Percentiles rank a stretch among this genome's conserved stretches.
These are phyloP conservation scores for Sordaria brevicollis DNA, from an alignment of 495 filamentous ascomycete genomes.

Conservation along the genomic window DNA sequence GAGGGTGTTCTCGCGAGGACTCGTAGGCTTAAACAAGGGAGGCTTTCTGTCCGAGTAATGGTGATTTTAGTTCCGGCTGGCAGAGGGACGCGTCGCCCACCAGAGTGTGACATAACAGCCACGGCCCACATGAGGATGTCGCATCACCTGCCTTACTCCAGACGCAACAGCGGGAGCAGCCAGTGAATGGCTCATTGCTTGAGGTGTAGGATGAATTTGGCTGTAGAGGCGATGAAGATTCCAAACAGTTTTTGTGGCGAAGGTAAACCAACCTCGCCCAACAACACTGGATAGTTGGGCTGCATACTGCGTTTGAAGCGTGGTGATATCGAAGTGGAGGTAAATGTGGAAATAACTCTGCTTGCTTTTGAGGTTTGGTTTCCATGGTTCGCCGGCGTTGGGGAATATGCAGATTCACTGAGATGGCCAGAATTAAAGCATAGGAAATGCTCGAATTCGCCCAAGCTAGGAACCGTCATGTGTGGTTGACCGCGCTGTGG, in stretches of 20 bases:
- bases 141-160: not conserved
- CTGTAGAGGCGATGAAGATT: not conserved
- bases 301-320: not conserved
- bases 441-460: not conserved
- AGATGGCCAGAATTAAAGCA: not conserved
- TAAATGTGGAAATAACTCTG: not conserved
- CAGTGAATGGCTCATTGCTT: not conserved
- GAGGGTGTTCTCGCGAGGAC: not conserved
- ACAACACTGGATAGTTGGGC: not conserved
- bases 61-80: not conserved
- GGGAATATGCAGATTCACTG: not conserved
- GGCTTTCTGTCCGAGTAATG: not conserved
- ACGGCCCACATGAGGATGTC: not conserved
- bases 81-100: not conserved
- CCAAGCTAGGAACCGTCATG: not conserved
- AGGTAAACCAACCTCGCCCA: not conserved
- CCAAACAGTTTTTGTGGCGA: not conserved
- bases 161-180: not conserved
- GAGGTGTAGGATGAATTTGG: not conserved
- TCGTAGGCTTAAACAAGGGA: too few relatives aligned
- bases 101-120: not conserved
- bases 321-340: not conserved
- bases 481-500: not conserved
- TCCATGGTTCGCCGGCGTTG: not conserved
- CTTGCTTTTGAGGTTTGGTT: not conserved